These are phyloP conservation scores for Pseudohalonectria lignicola DNA, from an alignment of 2,329 filamentous ascomycete species.

Conservation along the genomic window DNA sequence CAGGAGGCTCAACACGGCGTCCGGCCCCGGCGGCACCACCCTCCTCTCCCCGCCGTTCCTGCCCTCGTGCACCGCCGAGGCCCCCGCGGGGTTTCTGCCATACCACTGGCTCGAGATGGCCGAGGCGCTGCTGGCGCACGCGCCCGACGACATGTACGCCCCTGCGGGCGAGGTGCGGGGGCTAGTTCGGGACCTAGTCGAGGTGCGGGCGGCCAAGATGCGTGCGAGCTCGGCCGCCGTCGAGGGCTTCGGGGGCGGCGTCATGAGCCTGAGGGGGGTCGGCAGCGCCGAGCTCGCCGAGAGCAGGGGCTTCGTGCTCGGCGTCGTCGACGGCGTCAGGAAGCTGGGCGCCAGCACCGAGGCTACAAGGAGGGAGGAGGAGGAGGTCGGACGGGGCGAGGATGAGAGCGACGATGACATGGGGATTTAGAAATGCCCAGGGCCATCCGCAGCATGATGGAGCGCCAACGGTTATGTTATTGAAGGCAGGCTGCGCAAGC, in stretches of 20 bases:
- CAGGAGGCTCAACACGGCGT: constrained; percentile 16
- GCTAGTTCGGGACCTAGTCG: constrained; percentile 69
- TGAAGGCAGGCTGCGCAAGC: no score
- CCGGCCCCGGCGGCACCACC: constrained; percentile 15
- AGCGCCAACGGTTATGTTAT: no score
- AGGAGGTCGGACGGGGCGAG: constrained; percentile 48
- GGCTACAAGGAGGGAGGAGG: constrained; percentile 63
- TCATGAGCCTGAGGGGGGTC: constrained; percentile 60
- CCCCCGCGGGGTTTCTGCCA: constrained; percentile 61
- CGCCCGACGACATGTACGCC: constrained; percentile 66
- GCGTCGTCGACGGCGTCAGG: constrained; percentile 79
- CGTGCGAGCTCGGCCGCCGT: constrained; percentile 34
- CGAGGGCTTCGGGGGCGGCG: constrained; percentile 61
- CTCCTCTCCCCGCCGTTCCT: constrained; percentile 65
- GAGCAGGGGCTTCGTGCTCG: constrained; percentile 69
- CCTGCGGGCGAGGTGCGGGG: constrained; percentile 62
- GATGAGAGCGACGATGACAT: constrained; percentile 45
- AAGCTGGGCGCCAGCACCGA: constrained; percentile 76
- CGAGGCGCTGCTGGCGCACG: constrained; percentile 76
- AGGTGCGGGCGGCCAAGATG: constrained; percentile 85
- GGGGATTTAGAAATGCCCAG: no score
- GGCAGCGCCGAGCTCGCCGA: constrained; percentile 91
- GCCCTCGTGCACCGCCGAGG: constrained; percentile 58
- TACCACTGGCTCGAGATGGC: constrained; percentile 94
- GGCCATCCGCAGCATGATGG: background rate